phyloP scores from a whole-genome alignment of 306 rosid genomes.

The Trichosanthes cucumerina region DNA sequence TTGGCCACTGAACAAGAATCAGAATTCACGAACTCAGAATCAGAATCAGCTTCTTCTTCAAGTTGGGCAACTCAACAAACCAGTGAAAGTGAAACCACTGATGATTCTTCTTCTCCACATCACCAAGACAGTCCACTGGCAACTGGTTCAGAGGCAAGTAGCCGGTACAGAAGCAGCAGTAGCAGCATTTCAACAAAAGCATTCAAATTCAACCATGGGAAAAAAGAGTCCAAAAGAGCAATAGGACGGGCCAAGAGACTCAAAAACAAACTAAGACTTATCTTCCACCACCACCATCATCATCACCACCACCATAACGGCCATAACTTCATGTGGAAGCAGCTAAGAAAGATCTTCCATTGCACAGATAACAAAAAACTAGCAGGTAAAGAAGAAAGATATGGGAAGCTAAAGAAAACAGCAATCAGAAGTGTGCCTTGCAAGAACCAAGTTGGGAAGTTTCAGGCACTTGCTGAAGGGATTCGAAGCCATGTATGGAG shows the following conservation, averaged over 20 bases:
- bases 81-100: background rate
- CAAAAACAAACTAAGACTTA: conserved; percentile 54
- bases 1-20: conserved; percentile 12
- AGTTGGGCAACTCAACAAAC: conserved; percentile 23
- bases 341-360: conserved; percentile 25
- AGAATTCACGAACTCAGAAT: conserved; percentile 21
- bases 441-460: conserved; percentile 33
- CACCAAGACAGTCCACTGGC: conserved; percentile 16
- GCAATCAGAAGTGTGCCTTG: conserved; percentile 12
- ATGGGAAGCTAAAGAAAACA: conserved; percentile 19
- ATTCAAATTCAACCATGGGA: background rate
- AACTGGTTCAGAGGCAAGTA: conserved; percentile 22
- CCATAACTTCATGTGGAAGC: conserved; percentile 34
- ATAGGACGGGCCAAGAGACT: conserved; percentile 40
- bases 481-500: conserved; percentile 32
- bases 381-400: background rate
- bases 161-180: background rate
- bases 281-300: conserved; percentile 76
- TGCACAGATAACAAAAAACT: conserved; percentile 8
- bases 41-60: conserved; percentile 18
- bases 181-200: conserved; percentile 16
- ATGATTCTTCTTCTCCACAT: conserved; percentile 2
- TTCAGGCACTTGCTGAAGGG: conserved; percentile 52
- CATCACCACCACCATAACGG: conserved; percentile 29
- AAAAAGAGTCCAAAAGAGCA: conserved; percentile 15